Conservation (phyloP, 2,329 filamentous ascomycete species). For the Aspergillus sp. region DNA sequence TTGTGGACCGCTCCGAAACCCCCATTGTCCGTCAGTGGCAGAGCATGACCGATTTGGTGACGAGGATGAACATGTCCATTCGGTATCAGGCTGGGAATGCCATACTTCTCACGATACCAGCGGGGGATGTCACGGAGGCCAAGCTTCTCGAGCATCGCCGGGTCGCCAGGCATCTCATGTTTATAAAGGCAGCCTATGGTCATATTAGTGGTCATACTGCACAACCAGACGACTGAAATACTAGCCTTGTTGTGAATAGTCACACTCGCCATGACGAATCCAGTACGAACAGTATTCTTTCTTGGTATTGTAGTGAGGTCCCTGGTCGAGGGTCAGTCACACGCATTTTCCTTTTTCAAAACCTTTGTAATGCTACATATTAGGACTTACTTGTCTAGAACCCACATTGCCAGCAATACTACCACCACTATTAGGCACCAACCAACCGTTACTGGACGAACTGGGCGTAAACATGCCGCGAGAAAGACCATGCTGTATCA, state of each 20-base stretch:
- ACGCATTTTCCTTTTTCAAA: not conserved
- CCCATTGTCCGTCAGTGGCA: slow-evolving; percentile 23
- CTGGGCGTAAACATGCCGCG: slow-evolving; percentile 22
- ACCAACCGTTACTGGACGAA: slow-evolving; percentile 17
- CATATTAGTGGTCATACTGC: slow-evolving; percentile 2
- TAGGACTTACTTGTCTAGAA: slow-evolving; percentile 25
- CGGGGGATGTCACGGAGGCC: slow-evolving; percentile 63
- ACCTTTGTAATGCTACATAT: not conserved
- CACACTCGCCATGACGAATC: slow-evolving; percentile 82
- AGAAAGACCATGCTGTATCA: slow-evolving; percentile 24
- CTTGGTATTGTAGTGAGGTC: slow-evolving; percentile 36
- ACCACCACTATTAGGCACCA: slow-evolving; percentile 19
- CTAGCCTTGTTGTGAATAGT: slow-evolving; percentile 73
- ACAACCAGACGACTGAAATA: not conserved
- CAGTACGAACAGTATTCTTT: slow-evolving; percentile 89
- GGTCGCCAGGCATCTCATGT: slow-evolving; percentile 81
- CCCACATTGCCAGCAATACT: slow-evolving; percentile 13
- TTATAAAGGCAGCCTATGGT: slow-evolving; percentile 74
- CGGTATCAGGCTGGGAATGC: slow-evolving; percentile 32
- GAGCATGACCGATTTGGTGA: slow-evolving; percentile 11
- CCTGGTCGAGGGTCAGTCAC: slow-evolving; percentile 15
- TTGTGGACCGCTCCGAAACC: slow-evolving; percentile 22
- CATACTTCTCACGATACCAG: slow-evolving; percentile 58
- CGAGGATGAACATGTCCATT: slow-evolving; percentile 22
- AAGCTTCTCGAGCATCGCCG: slow-evolving; percentile 65